These are phyloP conservation scores for Flaveria sonorensis DNA, from an alignment of 129 eudicot species.

Conservation along the genomic window DNA sequence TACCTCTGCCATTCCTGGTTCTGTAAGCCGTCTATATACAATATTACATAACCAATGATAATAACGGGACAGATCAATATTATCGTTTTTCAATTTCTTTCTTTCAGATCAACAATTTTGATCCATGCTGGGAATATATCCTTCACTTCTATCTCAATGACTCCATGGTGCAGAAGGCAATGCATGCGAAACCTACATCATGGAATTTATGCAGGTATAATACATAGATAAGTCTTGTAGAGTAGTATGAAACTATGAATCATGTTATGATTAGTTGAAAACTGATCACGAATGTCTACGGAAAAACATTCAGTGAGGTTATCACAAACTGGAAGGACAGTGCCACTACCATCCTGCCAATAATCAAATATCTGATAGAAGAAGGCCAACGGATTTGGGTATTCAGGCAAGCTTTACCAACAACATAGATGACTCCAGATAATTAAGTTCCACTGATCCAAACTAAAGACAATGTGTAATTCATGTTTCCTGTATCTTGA, in stretches of 20 bases:
- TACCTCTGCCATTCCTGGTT: slow-evolving; percentile 31
- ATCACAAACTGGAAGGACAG: slow-evolving; percentile 39
- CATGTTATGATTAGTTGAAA: not conserved
- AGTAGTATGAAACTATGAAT: not conserved
- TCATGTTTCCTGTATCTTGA: slow-evolving; percentile 8
- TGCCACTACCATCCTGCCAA: slow-evolving; percentile 42
- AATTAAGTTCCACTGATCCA: too few relatives aligned
- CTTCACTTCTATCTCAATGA: slow-evolving; percentile 33
- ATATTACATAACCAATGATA: not conserved
- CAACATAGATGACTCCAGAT: not conserved
- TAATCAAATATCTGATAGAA: slow-evolving; percentile 42
- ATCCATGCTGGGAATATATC: slow-evolving; percentile 40
- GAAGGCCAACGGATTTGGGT: slow-evolving; percentile 45
- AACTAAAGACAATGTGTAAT: not conserved
- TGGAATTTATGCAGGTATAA: slow-evolving; percentile 35
- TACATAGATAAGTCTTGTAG: not conserved
- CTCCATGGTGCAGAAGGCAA: slow-evolving; percentile 37
- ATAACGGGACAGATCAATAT: not conserved
- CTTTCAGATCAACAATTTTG: slow-evolving; percentile 27
- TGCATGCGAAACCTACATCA: slow-evolving; percentile 42
- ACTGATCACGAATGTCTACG: not conserved
- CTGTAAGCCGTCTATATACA: slow-evolving; percentile 16
- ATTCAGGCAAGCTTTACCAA: slow-evolving; percentile 39
- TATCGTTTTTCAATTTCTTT: not conserved
- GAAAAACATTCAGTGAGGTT: slow-evolving; percentile 24